Base-by-base conservation (phyloP, 306 rosid genomes). In the Urtica urens region DNA sequence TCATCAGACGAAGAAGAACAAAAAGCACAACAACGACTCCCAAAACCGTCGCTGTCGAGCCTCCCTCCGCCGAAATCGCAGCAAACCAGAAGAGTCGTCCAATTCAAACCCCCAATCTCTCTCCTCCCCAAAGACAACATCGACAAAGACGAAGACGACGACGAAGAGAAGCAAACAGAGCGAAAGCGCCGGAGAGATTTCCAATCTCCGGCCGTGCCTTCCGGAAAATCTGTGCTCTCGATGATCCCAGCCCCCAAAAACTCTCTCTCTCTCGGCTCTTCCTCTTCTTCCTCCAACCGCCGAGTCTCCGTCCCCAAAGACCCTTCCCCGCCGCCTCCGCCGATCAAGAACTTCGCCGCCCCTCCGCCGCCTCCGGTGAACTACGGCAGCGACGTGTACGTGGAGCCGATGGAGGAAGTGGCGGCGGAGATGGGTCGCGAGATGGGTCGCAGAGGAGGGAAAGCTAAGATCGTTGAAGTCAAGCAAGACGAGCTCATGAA, bases 401-500 rank as follows among this genome's bases (percentile, higher is more conserved):
- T 63, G 49, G 76, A 64, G 14, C 60, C 22, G 83, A 53, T 28
- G 18, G 81, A 60, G 31, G 71, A 58, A 58, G 52, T 72, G 0
- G 53, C 24, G 3, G 45, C 59, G 23, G 29, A 69, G 0, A 50
- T 17, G 2, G 44, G 55, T 19, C 25, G 53, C 9, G 76, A 39
- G 27, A 21, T 38, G 23, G 27, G 49, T 61, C 75, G 46, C 3
- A 70, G 25, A 60, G 29, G 18, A 15, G 24, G 70, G 55, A 67
- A 31, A 51, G 41, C 63, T 53, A 57, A 65, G 45, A 69, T 85
- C 56, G 53, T 92, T 24, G 96, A 92, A 71, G 93, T 92, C 72
- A 85, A 77, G 79, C 96, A 85, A 57, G 96, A 85, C 8, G 99
- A 85, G 68, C 70, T 92, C 72, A 78, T 92, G 21, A 92, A 92